phyloP scores from a whole-genome alignment of 2,329 filamentous ascomycete species.

The Pleomassaria siparia region DNA sequence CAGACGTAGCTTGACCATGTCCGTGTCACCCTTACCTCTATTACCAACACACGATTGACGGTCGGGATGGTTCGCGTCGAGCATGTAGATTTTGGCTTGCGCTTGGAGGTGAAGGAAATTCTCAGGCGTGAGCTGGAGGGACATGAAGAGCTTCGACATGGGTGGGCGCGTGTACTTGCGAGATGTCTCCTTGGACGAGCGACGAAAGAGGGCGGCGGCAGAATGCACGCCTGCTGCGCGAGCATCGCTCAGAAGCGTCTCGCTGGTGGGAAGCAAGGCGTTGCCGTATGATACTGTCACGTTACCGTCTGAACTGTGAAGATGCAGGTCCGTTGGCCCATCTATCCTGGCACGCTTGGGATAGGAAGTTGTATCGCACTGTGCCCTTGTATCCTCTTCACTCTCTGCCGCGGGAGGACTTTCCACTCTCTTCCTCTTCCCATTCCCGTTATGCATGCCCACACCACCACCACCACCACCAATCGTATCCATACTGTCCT shows the following conservation, averaged over 20 bases:
- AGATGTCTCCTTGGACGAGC: constrained; percentile 42
- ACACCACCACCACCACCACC: neutral
- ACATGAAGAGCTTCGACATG: constrained; percentile 60
- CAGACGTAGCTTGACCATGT: constrained; percentile 58
- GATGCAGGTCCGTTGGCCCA: constrained; percentile 18
- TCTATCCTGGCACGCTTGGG: constrained; percentile 26
- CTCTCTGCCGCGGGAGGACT: constrained; percentile 13
- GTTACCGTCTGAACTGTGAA: constrained; percentile 10
- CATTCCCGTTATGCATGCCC: constrained; percentile 14
- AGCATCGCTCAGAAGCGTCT: constrained; percentile 40
- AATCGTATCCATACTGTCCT: constrained; percentile 14
- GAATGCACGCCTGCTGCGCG: constrained; percentile 54
- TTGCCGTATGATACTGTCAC: constrained; percentile 8
- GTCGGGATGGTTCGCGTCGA: constrained; percentile 57
- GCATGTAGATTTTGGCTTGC: constrained; percentile 60
- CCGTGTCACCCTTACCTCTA: constrained; percentile 56
- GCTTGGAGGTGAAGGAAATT: constrained; percentile 59
- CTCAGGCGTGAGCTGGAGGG: constrained; percentile 58
- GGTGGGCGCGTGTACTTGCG: constrained; percentile 61
- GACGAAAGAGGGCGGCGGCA: constrained; percentile 56
- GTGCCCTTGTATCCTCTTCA: neutral
- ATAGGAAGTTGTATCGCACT: constrained; percentile 7
- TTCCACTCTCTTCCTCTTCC: constrained; percentile 31
- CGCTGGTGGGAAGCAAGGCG: constrained; percentile 18
- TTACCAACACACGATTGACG: constrained; percentile 60